Base-by-base conservation (phyloP, 2,329 filamentous ascomycete genomes). In the Lasiodiplodia hormozganensis region DNA sequence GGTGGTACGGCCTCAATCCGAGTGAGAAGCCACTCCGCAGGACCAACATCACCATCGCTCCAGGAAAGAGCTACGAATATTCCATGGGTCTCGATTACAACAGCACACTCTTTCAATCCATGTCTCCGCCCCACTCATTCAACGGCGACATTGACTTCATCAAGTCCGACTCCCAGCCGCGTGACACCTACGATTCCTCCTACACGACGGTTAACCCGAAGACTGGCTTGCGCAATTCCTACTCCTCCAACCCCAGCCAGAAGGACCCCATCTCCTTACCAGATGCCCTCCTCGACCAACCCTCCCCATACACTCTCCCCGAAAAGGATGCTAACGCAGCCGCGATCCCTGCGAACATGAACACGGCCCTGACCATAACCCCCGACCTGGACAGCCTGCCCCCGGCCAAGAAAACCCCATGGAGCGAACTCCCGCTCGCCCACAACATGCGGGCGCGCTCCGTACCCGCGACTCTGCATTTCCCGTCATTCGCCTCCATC, bases 71-170 rank as follows among this genome's bases (percentile, higher is more conserved):
- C 3, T 83, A 85, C 71, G 85, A 87, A 65, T 86, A 81, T 67
- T 82, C 82, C 3, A 83, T 87, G 14, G 84, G 84, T 3, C 76
- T 87, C 8, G 85, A 87, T 74, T 86, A 85, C 71, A 79, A 82
- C 57, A 84, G 85, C 7, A 76, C 80, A 1, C 78, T 87, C 2
- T 86, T 86, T 71, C 67, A 68, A 23, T 58, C 67, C 67, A 64
- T 68, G 57, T 49, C 67, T 2, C 51, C 67, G 25, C 67, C 67
- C 38, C 67, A 65, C 57, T 64, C 67, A 5, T 68, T 68, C 51
- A 65, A 60, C 49, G 60, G 58, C 40, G 58, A 68, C 54, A 64
- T 68, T 18, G 40, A 40, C 14, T 68, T 68, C 40, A 10, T 68
- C 8, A 31, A 38, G 4, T 36, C 40, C 40, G 65, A 51, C 65